Percentiles rank a stretch among this genome's conserved stretches.
These are phyloP conservation scores for Botrytis squamosa DNA, from an alignment of 2,329 filamentous ascomycete genomes.

Conservation along the genomic window DNA sequence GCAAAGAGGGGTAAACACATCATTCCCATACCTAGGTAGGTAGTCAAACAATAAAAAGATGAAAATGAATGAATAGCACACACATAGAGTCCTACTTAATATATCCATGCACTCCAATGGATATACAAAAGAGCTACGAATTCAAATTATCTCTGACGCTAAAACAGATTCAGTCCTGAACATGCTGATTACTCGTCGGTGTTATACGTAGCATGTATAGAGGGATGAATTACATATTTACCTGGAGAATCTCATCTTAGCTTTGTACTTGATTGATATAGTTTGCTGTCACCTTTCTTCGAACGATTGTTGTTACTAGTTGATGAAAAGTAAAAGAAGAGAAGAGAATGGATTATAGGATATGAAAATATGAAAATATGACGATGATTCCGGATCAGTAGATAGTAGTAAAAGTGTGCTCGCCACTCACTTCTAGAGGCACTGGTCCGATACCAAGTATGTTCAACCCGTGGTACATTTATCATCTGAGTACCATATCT, in stretches of 20 bases:
- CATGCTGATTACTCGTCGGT: background rate
- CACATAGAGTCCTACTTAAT: background rate
- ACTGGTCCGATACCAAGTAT: background rate
- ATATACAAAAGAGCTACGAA: background rate
- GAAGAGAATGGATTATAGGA: background rate
- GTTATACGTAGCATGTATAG: background rate
- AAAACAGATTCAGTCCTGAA: too few species aligned
- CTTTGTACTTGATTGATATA: rapidly evolving
- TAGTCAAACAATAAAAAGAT: rapidly evolving
- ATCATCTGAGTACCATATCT: background rate
- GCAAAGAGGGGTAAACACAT: background rate
- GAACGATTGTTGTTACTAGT: background rate
- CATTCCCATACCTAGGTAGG: background rate
- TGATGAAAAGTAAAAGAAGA: background rate
- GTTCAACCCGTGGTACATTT: background rate
- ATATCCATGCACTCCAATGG: too few species aligned
- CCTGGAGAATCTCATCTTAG: background rate
- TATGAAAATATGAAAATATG: background rate
- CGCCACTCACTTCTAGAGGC: background rate
- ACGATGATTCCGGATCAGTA: rapidly evolving
- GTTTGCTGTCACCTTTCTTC: rapidly evolving
- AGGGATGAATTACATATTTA: background rate
- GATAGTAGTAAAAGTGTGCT: background rate
- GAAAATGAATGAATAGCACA: background rate
- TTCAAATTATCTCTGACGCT: background rate